These are phyloP conservation scores for Pezicula carpinea DNA, from an alignment of 2,329 filamentous ascomycete species.

Conservation along the genomic window DNA sequence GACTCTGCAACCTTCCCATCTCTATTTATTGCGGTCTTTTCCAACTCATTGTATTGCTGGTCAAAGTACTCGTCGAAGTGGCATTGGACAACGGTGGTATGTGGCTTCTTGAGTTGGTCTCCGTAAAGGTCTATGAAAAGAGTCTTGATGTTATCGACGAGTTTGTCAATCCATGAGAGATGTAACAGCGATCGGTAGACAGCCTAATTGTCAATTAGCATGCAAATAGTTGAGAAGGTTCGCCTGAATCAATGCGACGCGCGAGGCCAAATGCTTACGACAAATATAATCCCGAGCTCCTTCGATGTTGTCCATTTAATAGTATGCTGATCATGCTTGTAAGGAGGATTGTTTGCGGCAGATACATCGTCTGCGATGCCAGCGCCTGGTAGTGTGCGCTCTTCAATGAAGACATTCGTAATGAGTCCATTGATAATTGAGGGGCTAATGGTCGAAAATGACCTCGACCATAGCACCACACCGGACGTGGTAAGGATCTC, in stretches of 20 bases:
- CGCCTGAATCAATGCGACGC: not conserved
- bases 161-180: constrained; percentile 93
- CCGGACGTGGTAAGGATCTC: constrained; percentile 95
- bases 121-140: constrained; percentile 90
- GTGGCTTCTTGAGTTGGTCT: constrained; percentile 76
- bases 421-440: constrained; percentile 92
- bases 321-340: constrained; percentile 89
- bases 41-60: constrained; percentile 81
- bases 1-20: constrained; percentile 22
- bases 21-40: constrained; percentile 42
- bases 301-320: constrained; percentile 91
- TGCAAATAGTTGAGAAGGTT: not conserved
- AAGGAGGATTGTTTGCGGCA: constrained; percentile 64
- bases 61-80: constrained; percentile 93
- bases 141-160: constrained; percentile 90
- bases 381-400: constrained; percentile 61
- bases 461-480: constrained; percentile 93
- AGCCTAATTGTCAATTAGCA: constrained; percentile 51
- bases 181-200: constrained; percentile 95
- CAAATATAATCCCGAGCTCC: constrained; percentile 91
- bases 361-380: constrained; percentile 57
- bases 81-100: constrained; percentile 76
- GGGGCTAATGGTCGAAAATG: constrained; percentile 73
- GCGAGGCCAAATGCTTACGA: constrained; percentile 51
- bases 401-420: constrained; percentile 95